phyloP scores from a whole-genome alignment of 192 early-diverging fungal genomes.

The Geranomyces variabilis region DNA sequence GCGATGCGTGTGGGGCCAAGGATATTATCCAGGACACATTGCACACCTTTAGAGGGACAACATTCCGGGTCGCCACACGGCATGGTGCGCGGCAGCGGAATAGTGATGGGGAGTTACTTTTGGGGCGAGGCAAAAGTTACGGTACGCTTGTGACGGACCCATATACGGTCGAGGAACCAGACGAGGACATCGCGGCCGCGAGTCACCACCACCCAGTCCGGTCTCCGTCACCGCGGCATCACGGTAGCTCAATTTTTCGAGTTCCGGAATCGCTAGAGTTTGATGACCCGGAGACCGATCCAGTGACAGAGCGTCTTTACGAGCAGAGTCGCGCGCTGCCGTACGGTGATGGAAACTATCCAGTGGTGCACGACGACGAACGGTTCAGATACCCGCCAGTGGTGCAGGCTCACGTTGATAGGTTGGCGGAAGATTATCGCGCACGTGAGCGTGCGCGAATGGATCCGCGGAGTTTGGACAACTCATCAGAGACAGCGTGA shows the following conservation, averaged over 20 bases:
- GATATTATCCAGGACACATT: conserved; percentile 82
- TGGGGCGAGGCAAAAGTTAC: conserved; percentile 1
- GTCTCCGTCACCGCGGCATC: background rate
- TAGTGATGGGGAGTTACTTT: background rate
- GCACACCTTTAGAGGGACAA: conserved; percentile 75
- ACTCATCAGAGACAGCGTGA: too few species aligned
- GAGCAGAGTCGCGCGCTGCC: conserved; percentile 23
- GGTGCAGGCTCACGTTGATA: background rate
- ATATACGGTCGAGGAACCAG: conserved; percentile 1
- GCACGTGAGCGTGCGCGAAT: background rate
- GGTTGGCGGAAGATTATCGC: conserved; percentile 1
- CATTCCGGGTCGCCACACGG: conserved; percentile 49
- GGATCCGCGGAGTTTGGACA: background rate
- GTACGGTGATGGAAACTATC: conserved; percentile 48
- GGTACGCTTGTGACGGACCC: background rate
- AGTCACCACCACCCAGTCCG: background rate
- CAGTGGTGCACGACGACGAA: conserved; percentile 41
- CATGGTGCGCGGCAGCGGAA: background rate
- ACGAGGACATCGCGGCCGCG: background rate
- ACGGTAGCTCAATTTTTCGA: background rate
- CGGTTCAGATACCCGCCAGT: conserved; percentile 40
- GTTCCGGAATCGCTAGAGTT: background rate
- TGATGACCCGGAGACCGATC: conserved; percentile 27
- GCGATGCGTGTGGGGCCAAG: conserved; percentile 79
- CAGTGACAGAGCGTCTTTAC: conserved; percentile 29